Evolutionary conservation across 2,329 filamentous ascomycete species (phyloP).

Genomic region (Epichloe aotearoae): DNA sequence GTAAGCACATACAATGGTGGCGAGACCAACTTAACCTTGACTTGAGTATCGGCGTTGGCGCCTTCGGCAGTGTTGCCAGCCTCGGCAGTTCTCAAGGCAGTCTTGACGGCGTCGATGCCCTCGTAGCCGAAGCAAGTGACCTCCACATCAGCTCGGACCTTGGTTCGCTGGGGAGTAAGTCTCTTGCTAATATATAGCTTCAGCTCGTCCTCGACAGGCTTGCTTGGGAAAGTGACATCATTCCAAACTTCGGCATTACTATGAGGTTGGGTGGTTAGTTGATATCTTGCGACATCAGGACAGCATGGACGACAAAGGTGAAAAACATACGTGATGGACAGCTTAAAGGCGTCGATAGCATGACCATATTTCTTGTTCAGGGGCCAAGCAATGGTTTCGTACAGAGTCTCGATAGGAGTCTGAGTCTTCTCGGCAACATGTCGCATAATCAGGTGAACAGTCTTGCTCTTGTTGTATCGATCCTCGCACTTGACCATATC

Average conservation of each 20-base stretch:
- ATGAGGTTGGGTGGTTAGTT: not conserved
- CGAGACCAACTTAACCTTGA: conserved; percentile 98
- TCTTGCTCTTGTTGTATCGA: conserved; percentile 99
- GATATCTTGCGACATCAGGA: not conserved
- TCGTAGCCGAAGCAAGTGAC: conserved; percentile 94
- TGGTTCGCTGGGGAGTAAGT: conserved; percentile 94
- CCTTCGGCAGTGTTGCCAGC: conserved; percentile 65
- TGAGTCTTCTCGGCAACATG: conserved; percentile 96
- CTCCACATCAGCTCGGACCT: conserved; percentile 95
- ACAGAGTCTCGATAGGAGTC: conserved; percentile 85
- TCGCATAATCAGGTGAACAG: conserved; percentile 97
- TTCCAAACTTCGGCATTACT: conserved; percentile 94
- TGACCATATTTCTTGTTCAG: conserved; percentile 96
- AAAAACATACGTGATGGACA: conserved; percentile 75
- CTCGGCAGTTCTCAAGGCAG: conserved; percentile 80
- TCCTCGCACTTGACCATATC: conserved; percentile 98
- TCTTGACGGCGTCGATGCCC: conserved; percentile 96
- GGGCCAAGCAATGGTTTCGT: conserved; percentile 92
- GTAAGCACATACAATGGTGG: conserved; percentile 94
- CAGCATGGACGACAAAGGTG: not conserved
- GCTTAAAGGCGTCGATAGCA: conserved; percentile 95
- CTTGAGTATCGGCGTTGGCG: conserved; percentile 56
- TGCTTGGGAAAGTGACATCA: conserved; percentile 77
- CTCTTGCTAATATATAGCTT: conserved; percentile 95
- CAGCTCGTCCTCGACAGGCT: conserved; percentile 76